Evolutionary conservation across 768 basidiomycete genomes (phyloP), one percentile per base, ranked within the genome.

Genomic region (Hericium erinaceus): DNA sequence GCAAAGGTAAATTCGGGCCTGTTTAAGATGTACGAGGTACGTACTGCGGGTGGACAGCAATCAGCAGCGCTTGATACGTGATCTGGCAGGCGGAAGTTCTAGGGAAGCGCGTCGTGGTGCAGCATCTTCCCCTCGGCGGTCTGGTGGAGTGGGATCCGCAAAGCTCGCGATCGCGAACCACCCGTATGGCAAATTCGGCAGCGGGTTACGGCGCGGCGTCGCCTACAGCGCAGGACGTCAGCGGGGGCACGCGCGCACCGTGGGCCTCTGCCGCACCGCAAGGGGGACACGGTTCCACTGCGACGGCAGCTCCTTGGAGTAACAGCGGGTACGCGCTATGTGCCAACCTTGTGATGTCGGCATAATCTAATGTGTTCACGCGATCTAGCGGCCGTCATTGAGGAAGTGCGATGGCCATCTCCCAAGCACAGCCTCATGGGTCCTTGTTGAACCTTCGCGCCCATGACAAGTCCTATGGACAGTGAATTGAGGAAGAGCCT

Each of bases 81-180:
- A 44, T 49, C 41, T 24, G 51, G 13, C 59, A 91, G 82, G 93
- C 85, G 7, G 95, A 99, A 70, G 94, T 98, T 12, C 75, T 98
- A 44, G 84, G 86, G 15, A 98, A 98, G 71, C 80, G 90, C 15
- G 95, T 98, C n/a, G 95, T 98, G 4, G 92, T 98, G 3, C 95
- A 98, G 69, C 94, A 97, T 67, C 75, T 98, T 52, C 87, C 89
- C 8, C 77, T 97, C 22, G 94, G 93, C 18, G 89, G 91, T 0
- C 64, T 92, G 24, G 72, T 95, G 56, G 80, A 83, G 65, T 92
- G 90, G 90, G 75, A 74, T 58, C 38, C 56, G 18, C 37, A 46
- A 7, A 53, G 58, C 46, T 54, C 57, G 33, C 33, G 53, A 54
- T 49, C 48, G 18, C 18, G 58, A 51, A n/a, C 18, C 28, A 9